Evolutionary conservation across 164 flowering plant species (phyloP).

Genomic region (Warburgia ugandensis): DNA sequence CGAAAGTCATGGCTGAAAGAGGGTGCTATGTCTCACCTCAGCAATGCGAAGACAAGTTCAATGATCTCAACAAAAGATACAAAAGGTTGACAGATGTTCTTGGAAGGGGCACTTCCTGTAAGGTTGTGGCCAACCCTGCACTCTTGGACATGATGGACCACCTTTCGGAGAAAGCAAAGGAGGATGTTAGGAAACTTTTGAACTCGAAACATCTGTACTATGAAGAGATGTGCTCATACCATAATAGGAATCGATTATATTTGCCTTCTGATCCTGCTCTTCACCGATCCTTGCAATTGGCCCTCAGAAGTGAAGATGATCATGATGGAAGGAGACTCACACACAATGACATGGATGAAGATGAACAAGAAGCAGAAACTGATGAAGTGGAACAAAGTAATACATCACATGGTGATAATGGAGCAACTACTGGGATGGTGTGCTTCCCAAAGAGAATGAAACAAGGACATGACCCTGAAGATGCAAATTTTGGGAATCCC

Average conservation of each 20-base stretch:
- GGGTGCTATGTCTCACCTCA: conserved; percentile 75
- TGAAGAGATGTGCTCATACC: conserved; percentile 85
- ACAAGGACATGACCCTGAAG: conserved; percentile 30
- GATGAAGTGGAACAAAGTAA: conserved; percentile 54
- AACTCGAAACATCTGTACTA: conserved; percentile 77
- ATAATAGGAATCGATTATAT: conserved; percentile 62
- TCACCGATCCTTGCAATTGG: conserved; percentile 50
- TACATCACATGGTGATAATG: conserved; percentile 25
- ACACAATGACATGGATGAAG: conserved; percentile 48
- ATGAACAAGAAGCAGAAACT: conserved; percentile 40
- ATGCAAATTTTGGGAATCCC: conserved; percentile 21
- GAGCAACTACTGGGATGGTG: conserved; percentile 19
- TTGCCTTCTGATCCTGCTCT: conserved; percentile 59
- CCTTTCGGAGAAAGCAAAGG: conserved; percentile 51
- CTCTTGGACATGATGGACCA: conserved; percentile 59
- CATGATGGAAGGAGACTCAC: conserved; percentile 34
- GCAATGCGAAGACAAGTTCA: conserved; percentile 89
- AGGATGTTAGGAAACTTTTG: conserved; percentile 65
- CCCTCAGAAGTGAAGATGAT: conserved; percentile 51
- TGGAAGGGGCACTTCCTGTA: conserved; percentile 70
- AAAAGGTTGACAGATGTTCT: conserved; percentile 67
- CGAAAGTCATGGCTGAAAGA: conserved; percentile 68
- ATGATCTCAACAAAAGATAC: conserved; percentile 74
- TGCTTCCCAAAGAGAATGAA: conserved; percentile 39
- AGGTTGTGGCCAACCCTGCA: conserved; percentile 64